Conservation (phyloP, 768 basidiomycete genomes). For the Collybia sordida region DNA sequence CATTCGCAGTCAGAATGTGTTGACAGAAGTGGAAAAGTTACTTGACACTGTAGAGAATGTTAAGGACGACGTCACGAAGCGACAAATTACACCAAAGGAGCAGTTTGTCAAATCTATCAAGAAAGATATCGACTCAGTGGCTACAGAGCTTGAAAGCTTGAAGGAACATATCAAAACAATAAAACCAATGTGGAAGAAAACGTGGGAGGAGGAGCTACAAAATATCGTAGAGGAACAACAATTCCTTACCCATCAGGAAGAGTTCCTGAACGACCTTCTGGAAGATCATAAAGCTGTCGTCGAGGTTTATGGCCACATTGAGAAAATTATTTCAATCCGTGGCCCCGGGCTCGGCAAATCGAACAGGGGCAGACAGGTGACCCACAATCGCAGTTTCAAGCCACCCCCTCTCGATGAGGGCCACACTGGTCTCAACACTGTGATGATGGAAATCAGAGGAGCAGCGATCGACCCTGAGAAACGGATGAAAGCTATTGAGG, state of each 20-base stretch:
- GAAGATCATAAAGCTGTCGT: conserved; percentile 91
- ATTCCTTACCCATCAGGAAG: conserved; percentile 90
- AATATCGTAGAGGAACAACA: conserved; percentile 98
- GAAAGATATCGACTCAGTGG: conserved; percentile 66
- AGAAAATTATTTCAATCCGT: conserved; percentile 80
- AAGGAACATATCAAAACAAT: conserved; percentile 84
- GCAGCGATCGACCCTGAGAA: conserved; percentile 79
- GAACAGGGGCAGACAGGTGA: conserved; percentile 13
- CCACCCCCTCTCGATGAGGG: conserved; percentile 69
- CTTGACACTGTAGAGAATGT: conserved; percentile 88
- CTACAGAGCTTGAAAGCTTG: conserved; percentile 71
- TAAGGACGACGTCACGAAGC: conserved; percentile 88
- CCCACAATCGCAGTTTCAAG: conserved; percentile 50
- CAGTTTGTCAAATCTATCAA: conserved; percentile 67
- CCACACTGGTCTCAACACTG: conserved; percentile 64
- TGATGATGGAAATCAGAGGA: conserved; percentile 89
- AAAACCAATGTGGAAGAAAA: conserved; percentile 98
- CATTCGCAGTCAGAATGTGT: conserved; percentile 78
- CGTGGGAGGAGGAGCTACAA: conserved; percentile 95
- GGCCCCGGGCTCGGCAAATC: conserved; percentile 41
- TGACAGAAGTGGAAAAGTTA: conserved; percentile 92
- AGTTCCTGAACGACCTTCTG: conserved; percentile 81
- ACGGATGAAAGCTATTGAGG: conserved; percentile 91
- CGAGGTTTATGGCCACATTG: conserved; percentile 87
- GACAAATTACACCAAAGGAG: conserved; percentile 82